Conservation (phyloP, 179 eudicot genomes). For the Beta corolliflora region DNA sequence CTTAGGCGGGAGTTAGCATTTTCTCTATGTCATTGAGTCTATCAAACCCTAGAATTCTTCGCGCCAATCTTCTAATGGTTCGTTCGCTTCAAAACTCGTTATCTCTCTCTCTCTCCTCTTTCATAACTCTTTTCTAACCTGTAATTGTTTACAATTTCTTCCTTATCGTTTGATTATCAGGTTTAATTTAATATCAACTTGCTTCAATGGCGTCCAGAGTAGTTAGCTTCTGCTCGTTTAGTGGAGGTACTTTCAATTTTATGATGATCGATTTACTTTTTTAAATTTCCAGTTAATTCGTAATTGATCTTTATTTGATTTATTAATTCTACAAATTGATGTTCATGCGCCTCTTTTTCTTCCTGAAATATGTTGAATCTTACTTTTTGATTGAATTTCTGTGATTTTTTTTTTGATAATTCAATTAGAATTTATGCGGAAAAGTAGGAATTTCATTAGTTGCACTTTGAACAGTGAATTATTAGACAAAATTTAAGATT, state of each 20-base stretch:
- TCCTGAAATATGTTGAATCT: neutral
- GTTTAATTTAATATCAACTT: neutral
- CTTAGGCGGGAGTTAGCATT: slow-evolving; percentile 12
- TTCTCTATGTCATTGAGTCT: neutral
- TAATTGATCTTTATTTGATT: neutral
- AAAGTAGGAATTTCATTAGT: neutral
- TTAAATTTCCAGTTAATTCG: neutral
- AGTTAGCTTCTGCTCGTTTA: neutral
- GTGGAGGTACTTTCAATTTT: slow-evolving; percentile 15
- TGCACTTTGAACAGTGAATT: neutral
- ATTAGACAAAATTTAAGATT: neutral
- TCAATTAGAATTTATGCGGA: neutral
- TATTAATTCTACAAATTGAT: neutral
- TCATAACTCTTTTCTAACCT: neutral
- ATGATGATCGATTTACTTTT: neutral
- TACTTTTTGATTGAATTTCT: neutral
- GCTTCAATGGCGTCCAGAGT: slow-evolving; percentile 7
- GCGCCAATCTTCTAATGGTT: slow-evolving; percentile 11
- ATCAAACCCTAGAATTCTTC: slow-evolving; percentile 12
- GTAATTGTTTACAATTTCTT: neutral
- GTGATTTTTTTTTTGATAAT: neutral
- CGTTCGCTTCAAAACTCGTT: neutral
- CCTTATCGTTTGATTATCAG: neutral
- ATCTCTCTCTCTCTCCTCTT: neutral
- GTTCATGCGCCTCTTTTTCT: neutral